A percentile compares a stretch with the other conserved stretches of the same genome.
Evolutionary conservation across 352 stramenopile genomes (phyloP).

Genomic region (Aphanomyces cochlioides): DNA sequence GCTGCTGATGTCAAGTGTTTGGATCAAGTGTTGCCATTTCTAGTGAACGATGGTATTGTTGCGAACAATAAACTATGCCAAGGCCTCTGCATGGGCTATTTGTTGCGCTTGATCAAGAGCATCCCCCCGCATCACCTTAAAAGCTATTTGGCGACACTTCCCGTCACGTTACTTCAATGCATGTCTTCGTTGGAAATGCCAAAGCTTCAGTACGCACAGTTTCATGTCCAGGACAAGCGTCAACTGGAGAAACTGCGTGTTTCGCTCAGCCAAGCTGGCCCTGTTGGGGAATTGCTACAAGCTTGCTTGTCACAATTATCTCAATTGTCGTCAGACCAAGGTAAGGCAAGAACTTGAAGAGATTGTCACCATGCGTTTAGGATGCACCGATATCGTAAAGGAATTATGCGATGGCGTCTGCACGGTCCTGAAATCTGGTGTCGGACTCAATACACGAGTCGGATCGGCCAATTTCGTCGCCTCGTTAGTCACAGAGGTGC

Average conservation of each 20-base stretch:
- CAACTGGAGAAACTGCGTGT: slow-evolving; percentile 74
- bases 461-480: slow-evolving; percentile 73
- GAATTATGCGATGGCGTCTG: slow-evolving; percentile 48
- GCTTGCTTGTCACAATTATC: slow-evolving; percentile 55
- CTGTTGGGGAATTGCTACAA: slow-evolving; percentile 67
- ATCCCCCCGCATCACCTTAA: slow-evolving; percentile 53
- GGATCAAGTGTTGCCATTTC: slow-evolving; percentile 55
- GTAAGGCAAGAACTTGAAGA: background rate
- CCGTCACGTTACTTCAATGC: slow-evolving; percentile 70
- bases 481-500: slow-evolving; percentile 58
- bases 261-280: slow-evolving; percentile 66
- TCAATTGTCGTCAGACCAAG: slow-evolving; percentile 41
- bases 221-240: slow-evolving; percentile 82
- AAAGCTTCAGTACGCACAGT: slow-evolving; percentile 79
- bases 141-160: slow-evolving; percentile 48
- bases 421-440: slow-evolving; percentile 66
- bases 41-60: slow-evolving; percentile 64
- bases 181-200: slow-evolving; percentile 81
- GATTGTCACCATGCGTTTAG: background rate
- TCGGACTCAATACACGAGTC: slow-evolving; percentile 77
- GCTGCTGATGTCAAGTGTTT: slow-evolving; percentile 47
- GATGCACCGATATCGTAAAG: slow-evolving; percentile 47
- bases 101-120: slow-evolving; percentile 67
- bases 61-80: slow-evolving; percentile 64
- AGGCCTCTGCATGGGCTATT: slow-evolving; percentile 60